Conservation (phyloP, 2,329 filamentous ascomycete genomes). For the Aspergillus glaucus region DNA sequence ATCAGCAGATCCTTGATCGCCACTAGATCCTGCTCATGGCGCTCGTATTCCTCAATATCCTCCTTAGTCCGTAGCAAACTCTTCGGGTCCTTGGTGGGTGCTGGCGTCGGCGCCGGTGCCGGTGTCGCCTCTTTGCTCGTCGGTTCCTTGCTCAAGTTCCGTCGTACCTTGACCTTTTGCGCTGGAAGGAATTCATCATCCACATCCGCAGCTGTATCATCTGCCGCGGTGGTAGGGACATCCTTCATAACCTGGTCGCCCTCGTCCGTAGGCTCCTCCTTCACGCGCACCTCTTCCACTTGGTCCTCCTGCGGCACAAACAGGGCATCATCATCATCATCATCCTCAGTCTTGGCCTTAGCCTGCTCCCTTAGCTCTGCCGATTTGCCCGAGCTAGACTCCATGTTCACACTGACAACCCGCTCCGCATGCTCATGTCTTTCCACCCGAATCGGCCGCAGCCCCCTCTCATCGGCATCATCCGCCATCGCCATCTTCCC, state of each 20-base stretch:
- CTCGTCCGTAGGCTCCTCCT: conserved; percentile 49
- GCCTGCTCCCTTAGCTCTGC: conserved; percentile 35
- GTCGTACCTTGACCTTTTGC: conserved; percentile 30
- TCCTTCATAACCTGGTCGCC: conserved; percentile 35
- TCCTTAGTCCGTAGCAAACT: conserved; percentile 36
- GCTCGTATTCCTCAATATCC: conserved; percentile 38
- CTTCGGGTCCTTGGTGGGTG: conserved; percentile 21
- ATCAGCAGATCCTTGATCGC: conserved; percentile 34
- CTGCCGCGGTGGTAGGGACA: conserved; percentile 22
- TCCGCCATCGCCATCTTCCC: conserved; percentile 27
- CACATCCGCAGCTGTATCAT: conserved; percentile 6
- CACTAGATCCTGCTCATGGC: conserved; percentile 34
- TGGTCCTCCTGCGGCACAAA: conserved; percentile 28
- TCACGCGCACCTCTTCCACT: conserved; percentile 38
- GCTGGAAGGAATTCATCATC: conserved; percentile 30
- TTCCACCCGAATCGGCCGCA: conserved; percentile 51
- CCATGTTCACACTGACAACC: conserved; percentile 48
- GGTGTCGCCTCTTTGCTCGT: conserved; percentile 4
- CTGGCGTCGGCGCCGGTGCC: conserved; percentile 13
- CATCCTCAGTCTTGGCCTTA: conserved; percentile 25
- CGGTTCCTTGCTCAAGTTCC: conserved; percentile 21
- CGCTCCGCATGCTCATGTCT: conserved; percentile 52
- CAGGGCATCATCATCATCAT: conserved; percentile 27
- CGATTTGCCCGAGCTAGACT: conserved; percentile 43
- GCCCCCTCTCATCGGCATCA: conserved; percentile 19